Conservation (phyloP, 768 basidiomycete species). For the Peribolospora baueri region DNA sequence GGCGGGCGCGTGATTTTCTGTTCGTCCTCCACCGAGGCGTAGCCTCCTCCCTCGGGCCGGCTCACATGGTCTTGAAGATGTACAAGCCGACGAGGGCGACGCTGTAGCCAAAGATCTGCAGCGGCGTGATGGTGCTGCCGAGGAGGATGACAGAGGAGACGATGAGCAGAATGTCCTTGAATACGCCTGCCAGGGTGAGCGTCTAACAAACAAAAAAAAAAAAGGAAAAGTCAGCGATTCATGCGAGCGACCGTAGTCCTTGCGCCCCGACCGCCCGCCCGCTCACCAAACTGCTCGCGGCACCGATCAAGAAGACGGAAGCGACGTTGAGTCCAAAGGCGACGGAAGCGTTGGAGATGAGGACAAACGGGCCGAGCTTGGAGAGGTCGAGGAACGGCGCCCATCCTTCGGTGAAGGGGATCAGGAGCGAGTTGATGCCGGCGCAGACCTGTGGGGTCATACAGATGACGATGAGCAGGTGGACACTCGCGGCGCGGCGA, state of each 20-base stretch:
- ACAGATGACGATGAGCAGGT: background rate
- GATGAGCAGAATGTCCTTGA: slow-evolving; percentile 72
- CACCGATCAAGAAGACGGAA: slow-evolving; percentile 84
- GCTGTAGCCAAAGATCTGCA: slow-evolving; percentile 65
- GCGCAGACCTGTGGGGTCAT: slow-evolving; percentile 38
- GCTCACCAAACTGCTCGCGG: slow-evolving; percentile 54
- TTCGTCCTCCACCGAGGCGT: no score
- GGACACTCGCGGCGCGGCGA: slow-evolving; percentile 2
- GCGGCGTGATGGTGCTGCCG: slow-evolving; percentile 44
- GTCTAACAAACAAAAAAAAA: background rate
- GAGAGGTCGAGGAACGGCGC: slow-evolving; percentile 51
- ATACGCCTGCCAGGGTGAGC: background rate
- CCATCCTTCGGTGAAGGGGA: slow-evolving; percentile 79
- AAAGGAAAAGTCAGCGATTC: slow-evolving; percentile 26
- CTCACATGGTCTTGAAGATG: slow-evolving; percentile 38
- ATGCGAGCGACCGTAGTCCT: slow-evolving; percentile 69
- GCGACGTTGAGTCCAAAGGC: slow-evolving; percentile 82
- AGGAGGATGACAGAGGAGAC: slow-evolving; percentile 66
- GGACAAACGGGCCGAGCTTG: slow-evolving; percentile 32
- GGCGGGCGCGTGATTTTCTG: no score
- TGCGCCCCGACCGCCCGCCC: slow-evolving; percentile 19
- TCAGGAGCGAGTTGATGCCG: slow-evolving; percentile 49
- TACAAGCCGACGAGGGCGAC: slow-evolving; percentile 64
- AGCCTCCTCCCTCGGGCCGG: no score
- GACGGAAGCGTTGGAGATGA: slow-evolving; percentile 54